phyloP scores from a whole-genome alignment of 2,329 filamentous ascomycete species.

The Alternaria gansuensis region DNA sequence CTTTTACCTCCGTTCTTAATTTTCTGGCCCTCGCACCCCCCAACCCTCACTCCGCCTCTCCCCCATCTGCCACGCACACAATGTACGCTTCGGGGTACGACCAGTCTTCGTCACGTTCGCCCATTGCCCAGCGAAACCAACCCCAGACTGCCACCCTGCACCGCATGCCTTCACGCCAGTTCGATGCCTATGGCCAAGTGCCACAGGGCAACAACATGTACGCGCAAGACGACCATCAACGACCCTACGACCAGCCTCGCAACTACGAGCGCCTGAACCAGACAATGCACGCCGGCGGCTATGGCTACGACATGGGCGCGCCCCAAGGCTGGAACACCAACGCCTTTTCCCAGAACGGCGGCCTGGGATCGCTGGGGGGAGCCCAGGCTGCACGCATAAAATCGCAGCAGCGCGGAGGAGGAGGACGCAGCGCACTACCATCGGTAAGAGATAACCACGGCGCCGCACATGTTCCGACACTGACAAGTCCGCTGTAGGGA shows the following conservation, averaged over 20 bases:
- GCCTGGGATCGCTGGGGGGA: slow-evolving; percentile 67
- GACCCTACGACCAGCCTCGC: slow-evolving; percentile 61
- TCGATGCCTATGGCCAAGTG: slow-evolving; percentile 76
- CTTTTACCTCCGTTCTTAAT: slow-evolving; percentile 37
- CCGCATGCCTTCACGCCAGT: slow-evolving; percentile 78
- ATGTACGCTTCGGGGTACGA: slow-evolving; percentile 52
- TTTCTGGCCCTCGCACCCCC: slow-evolving; percentile 31
- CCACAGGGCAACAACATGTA: slow-evolving; percentile 71
- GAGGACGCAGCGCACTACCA: slow-evolving; percentile 69
- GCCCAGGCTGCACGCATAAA: slow-evolving; percentile 64
- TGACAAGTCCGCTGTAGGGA: slow-evolving; percentile 55
- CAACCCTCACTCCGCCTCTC: slow-evolving; percentile 19
- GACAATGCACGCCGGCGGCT: slow-evolving; percentile 66
- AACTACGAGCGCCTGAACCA: slow-evolving; percentile 67
- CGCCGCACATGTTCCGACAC: not conserved
- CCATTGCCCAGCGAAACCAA: slow-evolving; percentile 74
- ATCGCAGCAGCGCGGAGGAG: slow-evolving; percentile 59
- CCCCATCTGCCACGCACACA: slow-evolving; percentile 30
- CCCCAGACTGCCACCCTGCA: slow-evolving; percentile 66
- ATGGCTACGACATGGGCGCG: slow-evolving; percentile 73
- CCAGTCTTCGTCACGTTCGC: slow-evolving; percentile 69
- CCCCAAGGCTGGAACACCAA: slow-evolving; percentile 83
- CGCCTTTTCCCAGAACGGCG: slow-evolving; percentile 72
- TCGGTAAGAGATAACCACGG: slow-evolving; percentile 66
- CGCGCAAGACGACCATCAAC: slow-evolving; percentile 70